Percentiles rank a stretch among this genome's conserved stretches.
Evolutionary conservation across 78 protist genomes (phyloP).

Genomic region (Monosiga brevicollis): DNA sequence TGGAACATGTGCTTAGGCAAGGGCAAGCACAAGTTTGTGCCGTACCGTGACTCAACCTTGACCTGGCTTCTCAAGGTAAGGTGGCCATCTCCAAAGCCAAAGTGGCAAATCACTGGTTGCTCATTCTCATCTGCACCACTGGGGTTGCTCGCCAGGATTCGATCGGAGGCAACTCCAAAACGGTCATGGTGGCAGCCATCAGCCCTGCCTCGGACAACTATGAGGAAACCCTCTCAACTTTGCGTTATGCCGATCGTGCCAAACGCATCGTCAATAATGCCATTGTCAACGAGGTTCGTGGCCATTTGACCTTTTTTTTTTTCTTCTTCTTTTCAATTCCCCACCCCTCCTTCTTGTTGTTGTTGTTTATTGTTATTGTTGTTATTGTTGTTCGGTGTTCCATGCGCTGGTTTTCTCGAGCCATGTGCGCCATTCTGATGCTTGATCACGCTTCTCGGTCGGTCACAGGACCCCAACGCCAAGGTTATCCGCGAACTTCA

Average conservation of each 20-base stretch:
- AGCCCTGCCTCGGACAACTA: neutral
- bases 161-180: slow-evolving; percentile 19
- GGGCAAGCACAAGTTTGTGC: slow-evolving; percentile 24
- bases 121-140: too few relatives aligned
- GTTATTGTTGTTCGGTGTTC: neutral
- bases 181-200: neutral
- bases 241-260: slow-evolving; percentile 32
- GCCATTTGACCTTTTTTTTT: too few relatives aligned
- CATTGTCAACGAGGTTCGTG: slow-evolving; percentile 15
- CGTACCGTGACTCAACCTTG: slow-evolving; percentile 18
- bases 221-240: slow-evolving; percentile 14
- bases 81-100: neutral
- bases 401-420: neutral
- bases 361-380: neutral
- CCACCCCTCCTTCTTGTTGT: neutral
- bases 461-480: slow-evolving; percentile 23
- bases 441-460: neutral
- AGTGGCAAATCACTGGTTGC: neutral
- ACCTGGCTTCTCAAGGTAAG: slow-evolving; percentile 2
- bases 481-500: slow-evolving; percentile 45
- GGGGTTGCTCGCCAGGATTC: too few relatives aligned
- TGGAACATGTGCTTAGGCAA: neutral
- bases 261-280: slow-evolving; percentile 26
- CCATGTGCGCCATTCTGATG: neutral
- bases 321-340: neutral